Conservation (phyloP, 148 eudicot genomes). For the Vaccinium corymbosum region DNA sequence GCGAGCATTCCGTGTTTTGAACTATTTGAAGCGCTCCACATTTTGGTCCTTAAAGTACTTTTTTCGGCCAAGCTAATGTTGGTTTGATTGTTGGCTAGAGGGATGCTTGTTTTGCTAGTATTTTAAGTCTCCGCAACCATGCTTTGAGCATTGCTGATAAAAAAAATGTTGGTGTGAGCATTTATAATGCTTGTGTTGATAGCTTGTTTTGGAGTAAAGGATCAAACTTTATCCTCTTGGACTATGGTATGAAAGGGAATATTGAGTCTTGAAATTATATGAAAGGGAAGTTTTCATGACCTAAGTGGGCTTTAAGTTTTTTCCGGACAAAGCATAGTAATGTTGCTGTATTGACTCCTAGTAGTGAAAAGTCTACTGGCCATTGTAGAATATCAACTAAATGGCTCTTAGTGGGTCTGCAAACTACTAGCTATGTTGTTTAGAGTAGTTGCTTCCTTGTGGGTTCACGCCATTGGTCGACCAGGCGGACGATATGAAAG, state of each 20-base stretch:
- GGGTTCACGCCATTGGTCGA: background rate
- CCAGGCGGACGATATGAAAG: background rate
- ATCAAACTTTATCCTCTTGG: background rate
- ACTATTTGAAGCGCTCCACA: background rate
- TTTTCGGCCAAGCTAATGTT: background rate
- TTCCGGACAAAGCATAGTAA: background rate
- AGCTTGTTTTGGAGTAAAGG: background rate
- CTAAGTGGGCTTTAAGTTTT: background rate
- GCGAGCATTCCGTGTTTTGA: background rate
- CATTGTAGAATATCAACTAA: background rate
- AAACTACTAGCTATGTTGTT: background rate
- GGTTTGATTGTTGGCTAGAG: background rate
- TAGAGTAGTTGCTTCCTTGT: background rate
- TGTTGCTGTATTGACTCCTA: background rate
- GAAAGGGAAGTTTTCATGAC: background rate
- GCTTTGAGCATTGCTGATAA: background rate
- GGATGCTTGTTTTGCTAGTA: background rate
- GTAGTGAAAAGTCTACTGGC: background rate
- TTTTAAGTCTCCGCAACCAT: background rate
- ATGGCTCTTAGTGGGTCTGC: background rate
- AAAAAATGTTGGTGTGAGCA: background rate
- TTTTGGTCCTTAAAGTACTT: background rate
- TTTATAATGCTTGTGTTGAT: background rate
- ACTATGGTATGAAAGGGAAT: background rate
- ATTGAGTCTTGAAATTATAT: background rate